These are phyloP conservation scores for Taxillus chinensis DNA, from an alignment of 164 flowering plant genomes.

Conservation along the genomic window DNA sequence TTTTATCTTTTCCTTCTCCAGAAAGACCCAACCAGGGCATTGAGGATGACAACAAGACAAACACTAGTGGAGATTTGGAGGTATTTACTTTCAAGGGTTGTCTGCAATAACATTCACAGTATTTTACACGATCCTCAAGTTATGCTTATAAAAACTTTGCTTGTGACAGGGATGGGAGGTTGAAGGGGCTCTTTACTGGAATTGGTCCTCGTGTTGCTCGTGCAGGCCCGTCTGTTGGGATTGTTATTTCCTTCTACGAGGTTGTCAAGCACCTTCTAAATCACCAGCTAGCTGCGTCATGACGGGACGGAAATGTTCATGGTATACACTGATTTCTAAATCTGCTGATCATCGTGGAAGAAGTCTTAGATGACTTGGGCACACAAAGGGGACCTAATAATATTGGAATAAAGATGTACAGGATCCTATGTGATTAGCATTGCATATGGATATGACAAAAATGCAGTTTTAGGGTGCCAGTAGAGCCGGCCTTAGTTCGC, in stretches of 20 bases:
- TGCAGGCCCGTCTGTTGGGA: constrained; percentile 96
- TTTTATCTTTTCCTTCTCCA: constrained; percentile 21
- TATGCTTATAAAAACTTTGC: neutral
- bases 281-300: constrained; percentile 23
- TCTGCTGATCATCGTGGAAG: neutral
- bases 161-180: constrained; percentile 56
- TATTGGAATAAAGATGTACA: neutral
- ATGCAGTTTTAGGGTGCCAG: neutral
- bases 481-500: neutral
- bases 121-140: too few relatives aligned
- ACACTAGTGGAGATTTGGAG: constrained; percentile 77
- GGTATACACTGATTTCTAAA: neutral
- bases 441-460: neutral
- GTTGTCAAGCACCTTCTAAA: constrained; percentile 65
- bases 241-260: constrained; percentile 90
- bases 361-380: neutral
- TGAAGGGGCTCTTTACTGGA: constrained; percentile 78
- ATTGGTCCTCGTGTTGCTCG: constrained; percentile 91
- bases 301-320: constrained; percentile 8
- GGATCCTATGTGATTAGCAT: neutral
- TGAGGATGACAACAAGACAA: constrained; percentile 66
- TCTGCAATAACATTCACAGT: neutral
- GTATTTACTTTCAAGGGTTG: constrained; percentile 18
- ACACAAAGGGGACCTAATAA: neutral
- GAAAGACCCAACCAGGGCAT: constrained; percentile 70